These are phyloP conservation scores for Auricularia sp. DNA, from an alignment of 768 basidiomycete genomes.

Conservation along the genomic window DNA sequence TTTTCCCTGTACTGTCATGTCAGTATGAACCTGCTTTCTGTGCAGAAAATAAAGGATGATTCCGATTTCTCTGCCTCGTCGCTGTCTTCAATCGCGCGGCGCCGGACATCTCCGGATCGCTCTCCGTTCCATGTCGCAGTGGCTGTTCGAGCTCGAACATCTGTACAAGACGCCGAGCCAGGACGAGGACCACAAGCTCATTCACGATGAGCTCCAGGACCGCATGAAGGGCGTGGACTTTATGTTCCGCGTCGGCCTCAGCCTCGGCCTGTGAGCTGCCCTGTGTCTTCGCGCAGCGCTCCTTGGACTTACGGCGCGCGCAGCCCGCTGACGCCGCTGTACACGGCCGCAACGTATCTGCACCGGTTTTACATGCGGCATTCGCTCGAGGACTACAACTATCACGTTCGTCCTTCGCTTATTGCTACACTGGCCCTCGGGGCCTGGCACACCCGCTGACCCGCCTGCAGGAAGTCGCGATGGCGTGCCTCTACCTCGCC, in stretches of 20 bases:
- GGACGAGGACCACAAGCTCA: constrained; percentile 25
- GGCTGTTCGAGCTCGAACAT: constrained; percentile 44
- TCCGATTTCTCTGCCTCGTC: no score
- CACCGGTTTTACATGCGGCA: constrained; percentile 87
- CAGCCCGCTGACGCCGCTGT: constrained; percentile 74
- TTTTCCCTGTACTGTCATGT: no score
- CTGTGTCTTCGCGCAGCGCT: background rate
- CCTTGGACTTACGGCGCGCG: constrained; percentile 8
- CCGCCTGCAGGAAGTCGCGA: constrained; percentile 60
- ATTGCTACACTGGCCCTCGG: background rate
- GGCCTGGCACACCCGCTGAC: constrained; percentile 7
- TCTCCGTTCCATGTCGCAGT: no score
- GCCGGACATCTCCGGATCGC: no score
- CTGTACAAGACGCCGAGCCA: constrained; percentile 50
- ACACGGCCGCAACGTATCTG: constrained; percentile 84
- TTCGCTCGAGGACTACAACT: constrained; percentile 72
- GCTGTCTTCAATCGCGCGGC: no score
- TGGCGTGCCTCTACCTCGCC: constrained; percentile 77
- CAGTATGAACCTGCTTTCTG: no score
- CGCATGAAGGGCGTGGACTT: constrained; percentile 78
- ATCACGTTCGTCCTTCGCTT: constrained; percentile 44
- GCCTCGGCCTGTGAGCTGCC: constrained; percentile 57
- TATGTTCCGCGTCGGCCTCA: constrained; percentile 71
- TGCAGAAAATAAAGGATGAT: no score
- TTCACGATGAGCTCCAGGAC: constrained; percentile 67